Conservation (phyloP, 2,329 filamentous ascomycete genomes). For the Colletotrichum sp. region DNA sequence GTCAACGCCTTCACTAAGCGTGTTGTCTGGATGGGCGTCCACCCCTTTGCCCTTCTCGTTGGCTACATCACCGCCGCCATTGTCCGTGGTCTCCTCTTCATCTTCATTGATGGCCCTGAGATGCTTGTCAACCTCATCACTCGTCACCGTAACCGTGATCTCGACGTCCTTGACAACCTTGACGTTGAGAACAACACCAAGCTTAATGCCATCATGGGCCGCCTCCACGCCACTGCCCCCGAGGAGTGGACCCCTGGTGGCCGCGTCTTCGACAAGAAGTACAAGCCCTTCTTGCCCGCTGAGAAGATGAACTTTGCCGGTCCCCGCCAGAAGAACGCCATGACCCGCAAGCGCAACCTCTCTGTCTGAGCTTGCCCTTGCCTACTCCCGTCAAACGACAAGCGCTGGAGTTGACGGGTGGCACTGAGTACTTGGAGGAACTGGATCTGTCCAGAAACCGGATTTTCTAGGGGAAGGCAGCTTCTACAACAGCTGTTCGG, state of each 20-base stretch:
- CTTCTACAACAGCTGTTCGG: background rate
- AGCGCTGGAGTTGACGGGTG: background rate
- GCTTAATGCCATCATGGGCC: conserved; percentile 12
- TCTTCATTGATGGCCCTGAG: conserved; percentile 13
- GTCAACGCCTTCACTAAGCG: background rate
- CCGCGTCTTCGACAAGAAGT: conserved; percentile 16
- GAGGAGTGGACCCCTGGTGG: background rate
- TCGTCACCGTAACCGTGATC: background rate
- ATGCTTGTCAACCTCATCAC: background rate
- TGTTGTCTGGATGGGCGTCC: background rate
- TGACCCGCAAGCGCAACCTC: conserved; percentile 2
- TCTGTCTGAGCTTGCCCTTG: background rate
- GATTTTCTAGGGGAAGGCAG: background rate
- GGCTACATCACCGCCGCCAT: conserved; percentile 3
- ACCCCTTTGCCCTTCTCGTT: conserved; percentile 3
- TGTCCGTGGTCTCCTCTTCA: background rate
- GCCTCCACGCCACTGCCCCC: background rate
- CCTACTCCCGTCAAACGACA: background rate
- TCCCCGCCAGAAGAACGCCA: conserved; percentile 9
- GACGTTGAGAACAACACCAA: conserved; percentile 10
- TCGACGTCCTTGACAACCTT: background rate
- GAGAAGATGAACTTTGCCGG: conserved; percentile 7
- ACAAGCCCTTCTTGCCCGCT: conserved; percentile 4
- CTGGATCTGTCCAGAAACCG: background rate
- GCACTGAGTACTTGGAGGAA: background rate